Percentiles rank a stretch among this genome's conserved stretches.
phyloP scores from a whole-genome alignment of 805 yeast genomes.

The Lachancea meyersii region DNA sequence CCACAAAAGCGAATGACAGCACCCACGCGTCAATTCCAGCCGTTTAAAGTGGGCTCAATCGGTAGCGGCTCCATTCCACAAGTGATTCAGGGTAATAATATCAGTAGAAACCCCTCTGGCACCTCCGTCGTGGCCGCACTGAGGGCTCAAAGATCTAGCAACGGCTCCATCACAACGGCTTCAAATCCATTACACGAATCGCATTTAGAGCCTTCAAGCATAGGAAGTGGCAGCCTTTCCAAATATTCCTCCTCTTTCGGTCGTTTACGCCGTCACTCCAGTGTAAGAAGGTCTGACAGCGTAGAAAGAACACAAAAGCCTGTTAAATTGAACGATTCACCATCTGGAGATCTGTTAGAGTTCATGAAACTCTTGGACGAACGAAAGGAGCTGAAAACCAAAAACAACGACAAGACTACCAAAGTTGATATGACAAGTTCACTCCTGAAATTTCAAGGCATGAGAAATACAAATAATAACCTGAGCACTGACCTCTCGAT shows the following conservation, averaged over 20 bases:
- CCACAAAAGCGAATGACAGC: conserved; percentile 19
- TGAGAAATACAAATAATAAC: conserved; percentile 48
- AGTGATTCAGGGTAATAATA: conserved; percentile 23
- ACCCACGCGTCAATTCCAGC: conserved; percentile 27
- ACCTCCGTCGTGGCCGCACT: conserved; percentile 38
- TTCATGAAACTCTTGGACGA: conserved; percentile 68
- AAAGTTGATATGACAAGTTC: conserved; percentile 39
- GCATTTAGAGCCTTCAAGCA: conserved; percentile 30
- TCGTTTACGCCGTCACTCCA: conserved; percentile 51
- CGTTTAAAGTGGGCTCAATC: conserved; percentile 36
- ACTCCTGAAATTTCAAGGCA: conserved; percentile 43
- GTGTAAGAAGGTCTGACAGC: conserved; percentile 33
- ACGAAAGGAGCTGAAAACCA: conserved; percentile 44
- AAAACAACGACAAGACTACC: conserved; percentile 11
- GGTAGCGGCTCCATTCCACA: conserved; percentile 25
- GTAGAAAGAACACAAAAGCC: conserved; percentile 21
- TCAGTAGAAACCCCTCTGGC: conserved; percentile 40
- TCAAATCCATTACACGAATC: conserved; percentile 17
- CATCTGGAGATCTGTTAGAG: conserved; percentile 48
- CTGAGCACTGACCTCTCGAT: conserved; percentile 51
- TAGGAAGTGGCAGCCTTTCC: conserved; percentile 43
- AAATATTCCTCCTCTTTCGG: conserved; percentile 70
- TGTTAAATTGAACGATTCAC: conserved; percentile 29
- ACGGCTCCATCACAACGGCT: conserved; percentile 29
- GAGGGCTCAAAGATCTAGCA: conserved; percentile 38